These are phyloP conservation scores for Hemerocallis citrina DNA, from an alignment of 106 monocot species.

Conservation along the genomic window DNA sequence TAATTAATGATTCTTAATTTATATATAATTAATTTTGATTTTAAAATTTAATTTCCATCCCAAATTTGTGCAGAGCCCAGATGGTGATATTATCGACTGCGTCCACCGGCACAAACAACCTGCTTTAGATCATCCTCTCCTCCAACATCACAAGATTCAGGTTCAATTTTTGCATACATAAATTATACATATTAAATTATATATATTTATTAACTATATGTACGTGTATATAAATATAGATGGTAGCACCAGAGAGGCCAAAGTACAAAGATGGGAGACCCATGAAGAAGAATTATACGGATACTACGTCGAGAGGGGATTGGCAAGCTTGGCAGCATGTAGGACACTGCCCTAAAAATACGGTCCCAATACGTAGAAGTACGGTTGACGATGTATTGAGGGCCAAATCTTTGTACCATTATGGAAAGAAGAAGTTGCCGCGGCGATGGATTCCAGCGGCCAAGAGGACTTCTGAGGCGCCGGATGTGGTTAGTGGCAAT, in stretches of 20 bases:
- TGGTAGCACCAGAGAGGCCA: conserved; percentile 32
- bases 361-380: conserved; percentile 69
- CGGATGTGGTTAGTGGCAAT: conserved; percentile 81
- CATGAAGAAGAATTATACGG: conserved; percentile 28
- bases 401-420: conserved; percentile 76
- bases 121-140: conserved; percentile 79
- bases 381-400: conserved; percentile 64
- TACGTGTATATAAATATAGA: conserved; percentile 29
- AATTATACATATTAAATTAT: too few species aligned
- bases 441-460: neutral
- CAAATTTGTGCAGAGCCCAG: conserved; percentile 50
- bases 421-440: conserved; percentile 50
- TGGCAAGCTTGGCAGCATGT: conserved; percentile 90
- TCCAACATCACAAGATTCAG: conserved; percentile 75
- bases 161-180: conserved; percentile 1
- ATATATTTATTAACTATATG: too few species aligned
- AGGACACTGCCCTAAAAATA: conserved; percentile 70
- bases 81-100: conserved; percentile 91
- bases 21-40: too few species aligned
- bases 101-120: conserved; percentile 60
- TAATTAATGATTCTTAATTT: too few species aligned
- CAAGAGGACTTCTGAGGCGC: conserved; percentile 12
- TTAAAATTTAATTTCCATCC: too few species aligned
- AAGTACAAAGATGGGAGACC: conserved; percentile 12
- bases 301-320: conserved; percentile 4